phyloP scores from a whole-genome alignment of 345 rosid genomes.

The Hibiscus mutabilis region DNA sequence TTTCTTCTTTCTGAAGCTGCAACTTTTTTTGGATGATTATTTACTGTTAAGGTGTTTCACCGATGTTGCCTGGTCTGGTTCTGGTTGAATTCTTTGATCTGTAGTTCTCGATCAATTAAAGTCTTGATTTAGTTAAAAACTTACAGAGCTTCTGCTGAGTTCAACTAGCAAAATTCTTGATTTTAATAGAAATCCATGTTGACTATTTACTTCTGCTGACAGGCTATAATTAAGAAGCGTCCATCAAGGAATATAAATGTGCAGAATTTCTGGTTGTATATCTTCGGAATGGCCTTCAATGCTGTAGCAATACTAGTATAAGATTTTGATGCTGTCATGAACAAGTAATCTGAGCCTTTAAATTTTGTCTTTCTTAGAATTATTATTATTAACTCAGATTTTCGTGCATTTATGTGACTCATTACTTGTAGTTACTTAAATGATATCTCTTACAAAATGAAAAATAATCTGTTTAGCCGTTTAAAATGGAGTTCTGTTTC shows the following conservation, averaged over 20 bases:
- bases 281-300: constrained; percentile 94
- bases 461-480: not conserved
- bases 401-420: not conserved
- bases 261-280: constrained; percentile 92
- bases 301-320: constrained; percentile 80
- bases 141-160: not conserved
- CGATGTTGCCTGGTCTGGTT: constrained; percentile 3
- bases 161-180: not conserved
- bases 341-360: constrained; percentile 49
- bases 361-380: constrained; percentile 9
- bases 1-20: constrained; percentile 6
- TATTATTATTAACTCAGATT: not conserved
- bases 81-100: not conserved
- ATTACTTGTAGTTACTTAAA: not conserved
- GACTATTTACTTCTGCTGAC: constrained; percentile 26
- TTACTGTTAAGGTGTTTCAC: not conserved
- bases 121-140: not conserved
- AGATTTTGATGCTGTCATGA: constrained; percentile 85
- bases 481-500: not conserved
- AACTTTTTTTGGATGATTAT: not conserved
- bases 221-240: constrained; percentile 91
- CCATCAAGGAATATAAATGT: constrained; percentile 94
- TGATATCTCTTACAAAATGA: not conserved
- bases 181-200: not conserved
- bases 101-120: not conserved